A percentile compares a stretch with the other conserved stretches of the same genome.
Evolutionary conservation across 768 basidiomycete genomes (phyloP).

Genomic region (Cystofilobasidium macerans): DNA sequence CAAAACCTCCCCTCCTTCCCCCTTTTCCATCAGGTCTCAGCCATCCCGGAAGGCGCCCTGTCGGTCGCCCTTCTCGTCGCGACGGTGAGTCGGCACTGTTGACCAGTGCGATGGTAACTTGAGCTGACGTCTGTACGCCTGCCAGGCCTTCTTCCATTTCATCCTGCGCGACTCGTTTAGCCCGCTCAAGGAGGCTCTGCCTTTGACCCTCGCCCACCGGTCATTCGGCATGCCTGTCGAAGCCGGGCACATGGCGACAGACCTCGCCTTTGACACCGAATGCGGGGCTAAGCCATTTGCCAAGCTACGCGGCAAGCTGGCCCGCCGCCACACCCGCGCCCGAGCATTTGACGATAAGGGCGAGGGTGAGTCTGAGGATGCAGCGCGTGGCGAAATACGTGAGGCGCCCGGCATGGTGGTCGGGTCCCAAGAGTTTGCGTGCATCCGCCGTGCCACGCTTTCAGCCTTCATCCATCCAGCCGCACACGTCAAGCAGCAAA

Average conservation of each 20-base stretch:
- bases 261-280: too few relatives aligned
- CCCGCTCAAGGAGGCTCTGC: conserved; percentile 63
- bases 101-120: neutral
- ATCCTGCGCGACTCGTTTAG: conserved; percentile 67
- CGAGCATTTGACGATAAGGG: too few relatives aligned
- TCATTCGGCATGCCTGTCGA: conserved; percentile 43
- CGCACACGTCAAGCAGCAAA: conserved; percentile 51
- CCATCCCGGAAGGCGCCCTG: conserved; percentile 62
- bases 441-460: neutral
- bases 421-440: neutral
- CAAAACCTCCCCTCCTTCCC: too few relatives aligned
- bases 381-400: too few relatives aligned
- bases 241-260: conserved; percentile 5
- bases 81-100: conserved; percentile 50
- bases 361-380: too few relatives aligned
- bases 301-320: neutral
- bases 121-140: neutral
- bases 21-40: conserved; percentile 34
- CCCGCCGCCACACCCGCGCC: neutral
- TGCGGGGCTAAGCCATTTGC: too few relatives aligned
- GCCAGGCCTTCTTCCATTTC: conserved; percentile 57
- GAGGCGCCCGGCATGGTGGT: neutral
- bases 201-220: conserved; percentile 65
- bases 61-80: conserved; percentile 74
- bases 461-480: conserved; percentile 74